These are phyloP conservation scores for Tirmania nivea DNA, from an alignment of 495 filamentous ascomycete genomes.

Conservation along the genomic window DNA sequence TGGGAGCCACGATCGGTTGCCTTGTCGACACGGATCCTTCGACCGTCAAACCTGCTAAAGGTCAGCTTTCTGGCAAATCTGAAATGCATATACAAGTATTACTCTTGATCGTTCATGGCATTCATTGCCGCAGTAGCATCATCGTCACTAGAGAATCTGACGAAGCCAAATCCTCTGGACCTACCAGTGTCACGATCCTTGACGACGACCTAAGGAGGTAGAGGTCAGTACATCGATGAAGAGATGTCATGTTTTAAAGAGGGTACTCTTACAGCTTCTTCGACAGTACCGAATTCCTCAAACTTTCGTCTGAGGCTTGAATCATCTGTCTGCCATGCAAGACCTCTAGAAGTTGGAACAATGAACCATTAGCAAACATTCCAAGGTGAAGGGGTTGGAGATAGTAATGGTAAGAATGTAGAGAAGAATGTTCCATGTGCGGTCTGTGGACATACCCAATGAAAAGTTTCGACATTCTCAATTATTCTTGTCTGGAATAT, in stretches of 20 bases:
- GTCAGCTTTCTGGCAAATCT: conserved; percentile 1
- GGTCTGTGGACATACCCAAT: conserved; percentile 44
- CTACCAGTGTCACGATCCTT: conserved; percentile 93
- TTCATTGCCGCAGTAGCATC: conserved; percentile 65
- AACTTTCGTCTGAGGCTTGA: conserved; percentile 61
- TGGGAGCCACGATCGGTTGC: conserved; percentile 50
- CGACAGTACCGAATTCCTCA: conserved; percentile 65
- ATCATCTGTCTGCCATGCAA: conserved; percentile 95
- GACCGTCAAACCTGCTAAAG: conserved; percentile 66
- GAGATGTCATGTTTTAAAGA: not conserved
- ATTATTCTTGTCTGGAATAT: conserved; percentile 8
- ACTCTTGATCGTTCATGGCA: conserved; percentile 90
- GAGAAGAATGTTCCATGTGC: not conserved
- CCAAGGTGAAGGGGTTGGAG: not conserved
- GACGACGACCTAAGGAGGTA: conserved; percentile 54
- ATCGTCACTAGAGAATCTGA: conserved; percentile 59
- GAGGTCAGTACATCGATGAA: not conserved
- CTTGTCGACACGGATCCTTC: conserved; percentile 86
- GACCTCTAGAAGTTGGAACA: conserved; percentile 37
- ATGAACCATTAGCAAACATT: not conserved
- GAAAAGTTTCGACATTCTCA: conserved; percentile 70
- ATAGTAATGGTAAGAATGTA: not conserved
- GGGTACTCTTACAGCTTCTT: conserved; percentile 61
- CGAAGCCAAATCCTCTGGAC: conserved; percentile 94
- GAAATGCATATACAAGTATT: conserved; percentile 19